Conservation (phyloP, 2,329 filamentous ascomycete genomes). For the Alternaria sp. region DNA sequence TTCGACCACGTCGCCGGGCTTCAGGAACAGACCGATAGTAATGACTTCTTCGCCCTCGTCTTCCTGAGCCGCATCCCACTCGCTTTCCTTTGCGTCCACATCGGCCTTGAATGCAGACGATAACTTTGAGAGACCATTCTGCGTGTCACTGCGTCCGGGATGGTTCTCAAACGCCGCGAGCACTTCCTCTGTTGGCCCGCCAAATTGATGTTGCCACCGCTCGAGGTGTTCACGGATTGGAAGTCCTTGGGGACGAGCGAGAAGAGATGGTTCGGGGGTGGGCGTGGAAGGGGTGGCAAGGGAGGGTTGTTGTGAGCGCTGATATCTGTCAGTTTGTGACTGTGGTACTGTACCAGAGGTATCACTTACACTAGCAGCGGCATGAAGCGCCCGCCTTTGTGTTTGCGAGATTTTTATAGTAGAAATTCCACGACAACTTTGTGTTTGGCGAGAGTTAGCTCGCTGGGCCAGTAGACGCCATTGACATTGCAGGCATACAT, state of each 20-base stretch:
- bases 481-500: conserved; percentile 40
- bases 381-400: conserved; percentile 36
- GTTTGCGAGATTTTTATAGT: conserved; percentile 19
- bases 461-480: conserved; percentile 29
- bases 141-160: conserved; percentile 34
- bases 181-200: conserved; percentile 40
- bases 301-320: conserved; percentile 28
- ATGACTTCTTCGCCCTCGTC: conserved; percentile 46
- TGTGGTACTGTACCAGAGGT: not conserved
- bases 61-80: conserved; percentile 30
- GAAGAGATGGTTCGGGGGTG: conserved; percentile 23
- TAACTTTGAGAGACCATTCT: conserved; percentile 38
- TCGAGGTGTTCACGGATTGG: conserved; percentile 42
- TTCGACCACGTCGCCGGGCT: conserved; percentile 61
- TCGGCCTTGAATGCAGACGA: conserved; percentile 38
- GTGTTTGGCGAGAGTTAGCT: conserved; percentile 9
- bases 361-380: conserved; percentile 29
- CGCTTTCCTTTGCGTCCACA: conserved; percentile 28
- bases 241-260: conserved; percentile 24
- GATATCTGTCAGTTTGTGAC: conserved; percentile 18
- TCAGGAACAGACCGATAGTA: conserved; percentile 50
- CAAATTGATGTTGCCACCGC: conserved; percentile 57
- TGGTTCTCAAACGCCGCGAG: conserved; percentile 45
- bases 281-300: conserved; percentile 15
- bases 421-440: conserved; percentile 13